These are phyloP conservation scores for Coniochaeta pulveracea DNA, from an alignment of 2,329 filamentous ascomycete genomes.

Conservation along the genomic window DNA sequence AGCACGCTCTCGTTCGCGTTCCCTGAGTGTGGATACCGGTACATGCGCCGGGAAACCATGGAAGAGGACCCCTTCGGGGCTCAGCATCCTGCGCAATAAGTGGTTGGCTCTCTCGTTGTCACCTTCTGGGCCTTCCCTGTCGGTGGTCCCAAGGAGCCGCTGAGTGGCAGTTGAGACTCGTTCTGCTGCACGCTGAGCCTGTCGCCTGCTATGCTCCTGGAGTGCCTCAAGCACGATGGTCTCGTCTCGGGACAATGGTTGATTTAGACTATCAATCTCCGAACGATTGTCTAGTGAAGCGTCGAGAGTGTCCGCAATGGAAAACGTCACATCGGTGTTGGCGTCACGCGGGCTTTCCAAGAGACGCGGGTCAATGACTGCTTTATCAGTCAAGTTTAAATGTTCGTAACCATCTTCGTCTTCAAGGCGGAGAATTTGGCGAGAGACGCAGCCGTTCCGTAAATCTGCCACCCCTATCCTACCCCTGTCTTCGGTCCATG, in stretches of 20 bases:
- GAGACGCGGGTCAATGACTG: constrained; percentile 40
- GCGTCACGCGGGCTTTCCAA: constrained; percentile 35
- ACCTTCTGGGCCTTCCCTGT: too few relatives aligned
- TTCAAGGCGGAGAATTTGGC: constrained; percentile 58
- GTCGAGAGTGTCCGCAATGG: constrained; percentile 8
- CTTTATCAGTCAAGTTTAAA: constrained; percentile 43
- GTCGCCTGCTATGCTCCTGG: constrained; percentile 38
- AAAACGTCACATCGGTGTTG: background rate
- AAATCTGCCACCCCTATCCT: constrained; percentile 65
- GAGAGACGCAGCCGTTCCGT: constrained; percentile 51
- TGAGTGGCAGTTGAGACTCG: constrained; percentile 1
- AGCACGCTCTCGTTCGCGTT: too few relatives aligned
- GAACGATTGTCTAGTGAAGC: constrained; percentile 19
- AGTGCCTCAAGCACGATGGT: constrained; percentile 45
- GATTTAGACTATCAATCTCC: constrained; percentile 26
- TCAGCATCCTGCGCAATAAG: too few relatives aligned
- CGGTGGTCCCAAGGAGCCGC: constrained; percentile 2
- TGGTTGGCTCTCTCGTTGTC: constrained; percentile 6
- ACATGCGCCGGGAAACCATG: too few relatives aligned
- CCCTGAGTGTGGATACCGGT: too few relatives aligned
- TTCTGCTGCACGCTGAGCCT: constrained; percentile 24
- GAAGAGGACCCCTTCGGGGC: too few relatives aligned
- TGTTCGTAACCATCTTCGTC: constrained; percentile 44
- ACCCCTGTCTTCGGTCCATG: constrained; percentile 86
- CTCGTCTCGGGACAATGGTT: constrained; percentile 41